Percentiles rank a stretch among this genome's conserved stretches.
Evolutionary conservation across 202 grass and related monocot genomes (phyloP).

Genomic region (Carex sylvatica): DNA sequence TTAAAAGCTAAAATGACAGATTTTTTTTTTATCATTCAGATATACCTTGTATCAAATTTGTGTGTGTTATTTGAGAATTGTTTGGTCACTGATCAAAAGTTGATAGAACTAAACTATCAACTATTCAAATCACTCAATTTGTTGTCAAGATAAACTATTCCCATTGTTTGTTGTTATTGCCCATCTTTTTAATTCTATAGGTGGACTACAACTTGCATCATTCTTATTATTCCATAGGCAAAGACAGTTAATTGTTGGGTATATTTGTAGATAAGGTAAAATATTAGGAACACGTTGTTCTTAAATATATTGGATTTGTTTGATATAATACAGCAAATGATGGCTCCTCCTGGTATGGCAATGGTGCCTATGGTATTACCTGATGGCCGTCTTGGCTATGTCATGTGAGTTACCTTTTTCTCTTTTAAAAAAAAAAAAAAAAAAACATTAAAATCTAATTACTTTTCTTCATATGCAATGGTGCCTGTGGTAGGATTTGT

Average conservation of each 20-base stretch:
- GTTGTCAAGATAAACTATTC: neutral
- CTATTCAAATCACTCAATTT: neutral
- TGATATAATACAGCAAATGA: slow-evolving; percentile 39
- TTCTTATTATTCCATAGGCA: neutral
- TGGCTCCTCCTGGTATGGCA: slow-evolving; percentile 45
- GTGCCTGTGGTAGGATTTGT: too few relatives aligned
- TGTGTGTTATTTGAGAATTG: neutral
- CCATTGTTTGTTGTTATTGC: neutral
- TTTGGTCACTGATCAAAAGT: neutral
- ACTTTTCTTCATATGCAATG: neutral
- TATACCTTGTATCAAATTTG: neutral
- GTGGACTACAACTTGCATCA: neutral
- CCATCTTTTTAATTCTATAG: too few relatives aligned
- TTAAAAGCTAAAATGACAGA: neutral
- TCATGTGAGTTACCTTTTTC: slow-evolving; percentile 41
- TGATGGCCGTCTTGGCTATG: slow-evolving; percentile 65
- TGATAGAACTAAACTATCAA: neutral
- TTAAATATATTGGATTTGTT: slow-evolving; percentile 8
- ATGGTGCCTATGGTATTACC: slow-evolving; percentile 72
- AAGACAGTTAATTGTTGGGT: neutral
- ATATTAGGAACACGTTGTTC: neutral
- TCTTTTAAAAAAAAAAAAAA: neutral
- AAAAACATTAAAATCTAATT: neutral
- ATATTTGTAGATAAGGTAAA: neutral
- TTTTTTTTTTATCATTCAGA: neutral